These are phyloP conservation scores for Xylaria sp. DNA, from an alignment of 2,329 filamentous ascomycete species.

Conservation along the genomic window DNA sequence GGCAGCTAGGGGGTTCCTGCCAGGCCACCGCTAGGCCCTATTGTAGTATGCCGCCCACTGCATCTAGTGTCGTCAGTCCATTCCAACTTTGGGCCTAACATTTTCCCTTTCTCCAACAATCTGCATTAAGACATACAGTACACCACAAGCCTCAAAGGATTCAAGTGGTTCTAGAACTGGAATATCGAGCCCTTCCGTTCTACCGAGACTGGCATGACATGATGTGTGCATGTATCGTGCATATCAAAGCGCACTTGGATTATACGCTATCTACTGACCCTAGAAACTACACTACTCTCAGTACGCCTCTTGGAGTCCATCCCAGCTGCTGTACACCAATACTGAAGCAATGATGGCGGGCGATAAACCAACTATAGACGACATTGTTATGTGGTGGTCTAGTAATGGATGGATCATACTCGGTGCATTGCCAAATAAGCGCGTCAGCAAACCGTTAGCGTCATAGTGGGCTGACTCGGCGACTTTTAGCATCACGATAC, in stretches of 20 bases:
- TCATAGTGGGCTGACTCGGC: constrained; percentile 21
- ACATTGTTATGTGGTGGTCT: not conserved
- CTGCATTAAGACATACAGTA: not conserved
- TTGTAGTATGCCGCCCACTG: too few relatives aligned
- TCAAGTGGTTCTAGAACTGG: constrained; percentile 24
- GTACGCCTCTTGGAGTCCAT: not conserved
- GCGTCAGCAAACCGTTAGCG: not conserved
- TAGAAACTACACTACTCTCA: not conserved
- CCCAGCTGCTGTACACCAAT: not conserved
- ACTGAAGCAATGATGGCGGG: not conserved
- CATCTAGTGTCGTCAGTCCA: not conserved
- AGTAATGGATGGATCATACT: not conserved
- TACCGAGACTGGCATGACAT: constrained; percentile 26
- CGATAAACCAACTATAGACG: not conserved
- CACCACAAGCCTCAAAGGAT: constrained; percentile 11
- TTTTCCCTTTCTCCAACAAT: not conserved
- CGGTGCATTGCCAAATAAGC: not conserved
- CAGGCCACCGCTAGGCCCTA: not conserved
- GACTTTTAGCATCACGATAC: constrained; percentile 14
- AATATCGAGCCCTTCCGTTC: constrained; percentile 26
- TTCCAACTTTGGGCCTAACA: not conserved
- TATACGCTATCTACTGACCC: not conserved
- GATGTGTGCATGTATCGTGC: constrained; percentile 18
- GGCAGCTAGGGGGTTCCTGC: not conserved
- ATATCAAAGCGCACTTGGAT: not conserved